Conservation (phyloP, 1,139 yeast species). For the Suhomyces kunorum region DNA sequence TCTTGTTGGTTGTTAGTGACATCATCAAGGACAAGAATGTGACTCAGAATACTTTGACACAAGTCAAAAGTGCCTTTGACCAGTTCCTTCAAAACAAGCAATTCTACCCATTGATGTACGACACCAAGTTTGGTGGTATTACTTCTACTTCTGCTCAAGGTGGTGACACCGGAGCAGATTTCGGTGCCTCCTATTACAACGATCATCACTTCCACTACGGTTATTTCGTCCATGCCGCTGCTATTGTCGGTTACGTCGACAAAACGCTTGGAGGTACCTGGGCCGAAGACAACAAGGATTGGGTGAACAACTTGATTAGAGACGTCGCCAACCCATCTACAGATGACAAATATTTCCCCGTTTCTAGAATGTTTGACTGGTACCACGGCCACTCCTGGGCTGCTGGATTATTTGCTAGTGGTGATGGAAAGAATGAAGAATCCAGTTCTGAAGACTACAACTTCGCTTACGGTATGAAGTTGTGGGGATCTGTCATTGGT, state of each 20-base stretch:
- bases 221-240: slow-evolving; percentile 76
- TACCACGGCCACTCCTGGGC: slow-evolving; percentile 88
- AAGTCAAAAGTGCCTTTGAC: slow-evolving; percentile 55
- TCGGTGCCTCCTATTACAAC: slow-evolving; percentile 69
- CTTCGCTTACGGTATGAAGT: slow-evolving; percentile 77
- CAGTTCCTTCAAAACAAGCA: slow-evolving; percentile 53
- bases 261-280: slow-evolving; percentile 60
- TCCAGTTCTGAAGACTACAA: slow-evolving; percentile 81
- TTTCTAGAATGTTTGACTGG: slow-evolving; percentile 77
- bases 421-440: slow-evolving; percentile 81
- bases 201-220: slow-evolving; percentile 85
- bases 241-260: slow-evolving; percentile 69
- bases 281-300: slow-evolving; percentile 62
- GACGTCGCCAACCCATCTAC: slow-evolving; percentile 76
- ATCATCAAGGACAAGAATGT: slow-evolving; percentile 55
- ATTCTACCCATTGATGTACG: slow-evolving; percentile 64
- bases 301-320: slow-evolving; percentile 67
- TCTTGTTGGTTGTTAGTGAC: slow-evolving; percentile 62
- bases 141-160: slow-evolving; percentile 61
- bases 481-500: slow-evolving; percentile 76
- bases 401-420: slow-evolving; percentile 65
- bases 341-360: slow-evolving; percentile 68
- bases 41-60: slow-evolving; percentile 47
- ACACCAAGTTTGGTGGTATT: slow-evolving; percentile 65
- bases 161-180: slow-evolving; percentile 43